Base-by-base conservation (phyloP, 495 filamentous ascomycete species). In the Arthonia radiata region DNA sequence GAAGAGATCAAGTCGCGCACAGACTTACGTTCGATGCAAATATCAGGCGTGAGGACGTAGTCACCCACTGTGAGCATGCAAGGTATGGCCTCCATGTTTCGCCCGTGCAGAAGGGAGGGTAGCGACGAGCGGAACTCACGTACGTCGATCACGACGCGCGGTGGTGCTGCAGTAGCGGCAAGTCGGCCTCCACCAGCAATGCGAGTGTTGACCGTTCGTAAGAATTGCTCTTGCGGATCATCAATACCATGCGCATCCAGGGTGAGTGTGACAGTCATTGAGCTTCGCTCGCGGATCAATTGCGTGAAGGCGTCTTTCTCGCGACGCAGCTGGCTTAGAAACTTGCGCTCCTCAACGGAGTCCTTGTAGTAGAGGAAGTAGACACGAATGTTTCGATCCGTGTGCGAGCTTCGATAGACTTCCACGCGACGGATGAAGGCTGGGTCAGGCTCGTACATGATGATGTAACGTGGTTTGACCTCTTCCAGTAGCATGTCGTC, bases 401-500 rank as follows among this genome's bases (percentile, higher is more conserved):
- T 70, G 44, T 97, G 86, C 7, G 79, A 92, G 31, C 78, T 89
- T 19, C 89, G 71, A 47, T 94, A 97, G 4, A 93, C 82, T 39
- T 97, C 86, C 5, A 97, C 72, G 15, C 89, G 57, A 18, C 89
- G 68, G 37, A 93, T 90, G 46, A 97, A 97, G 3, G 81, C 66
- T n/a, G 81, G 63, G 38, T 93, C 82, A 11, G 89, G 81, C 42
- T 93, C 83, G 46, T 93, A 97, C 86, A 97, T 94, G 41, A 97
- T 75, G 24, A 97, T 79, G 47, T 91, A 94, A 21, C 75, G 68
- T 1, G 86, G 86, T 29, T 74, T 79, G 31, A 81, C 55, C 49
- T 97, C 86, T 43, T 94, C 89, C 2, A 97, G 60, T 13, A 94
- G 56, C 46, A 91, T 77, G 39, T 94, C 89, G 49, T 94, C 89